Base-by-base conservation (phyloP, 1,139 yeast genomes). In the Pichia inconspicua region DNA sequence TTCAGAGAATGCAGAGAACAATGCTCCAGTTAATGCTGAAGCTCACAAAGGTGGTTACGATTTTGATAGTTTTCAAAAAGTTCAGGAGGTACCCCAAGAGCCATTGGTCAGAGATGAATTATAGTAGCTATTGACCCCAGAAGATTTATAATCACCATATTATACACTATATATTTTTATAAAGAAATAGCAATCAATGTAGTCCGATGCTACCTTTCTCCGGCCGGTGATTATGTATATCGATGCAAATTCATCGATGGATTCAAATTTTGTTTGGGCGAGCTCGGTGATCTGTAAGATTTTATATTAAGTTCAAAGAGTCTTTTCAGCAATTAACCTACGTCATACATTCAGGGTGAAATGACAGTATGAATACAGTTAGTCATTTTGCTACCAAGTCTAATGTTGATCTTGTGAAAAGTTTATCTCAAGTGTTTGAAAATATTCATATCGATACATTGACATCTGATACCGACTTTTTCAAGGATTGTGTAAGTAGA, bases 1-100 rank as follows among this genome's bases (percentile, higher is more conserved):
- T 48, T 69, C 56, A 11, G 43, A 35, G n/a, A 17, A 25, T 27
- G 48, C 48, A 17, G 40, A 32, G 9, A 44, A 43, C 22, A 47
- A 49, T 38, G 41, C 41, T 14, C 49, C 48, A n/a, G 40, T 51
- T 17, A 43, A 50, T 43, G 46, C 53, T 17, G 53, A 41, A 9
- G 46, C 41, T 10, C 42, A 38, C 22, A 39, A 44, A 41, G 47
- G 55, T 38, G 48, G 48, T 7, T 47, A 55, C 38, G 50, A 60
- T 32, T 61, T 61, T 40, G 55, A 57, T 25, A 52, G 55, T 36
- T 62, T 62, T 36, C 39, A 55, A 14, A 51, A 53, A 40, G 40
- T 52, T 15, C 51, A 50, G 32, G 41, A 39, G 9, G 40, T 19
- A 19, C 22, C 32, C n/a, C 31, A 25, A n/a, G 27, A 38, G 15